These are phyloP conservation scores for Proliferodiscus dingleyae DNA, from an alignment of 2,329 filamentous ascomycete genomes.

Conservation along the genomic window DNA sequence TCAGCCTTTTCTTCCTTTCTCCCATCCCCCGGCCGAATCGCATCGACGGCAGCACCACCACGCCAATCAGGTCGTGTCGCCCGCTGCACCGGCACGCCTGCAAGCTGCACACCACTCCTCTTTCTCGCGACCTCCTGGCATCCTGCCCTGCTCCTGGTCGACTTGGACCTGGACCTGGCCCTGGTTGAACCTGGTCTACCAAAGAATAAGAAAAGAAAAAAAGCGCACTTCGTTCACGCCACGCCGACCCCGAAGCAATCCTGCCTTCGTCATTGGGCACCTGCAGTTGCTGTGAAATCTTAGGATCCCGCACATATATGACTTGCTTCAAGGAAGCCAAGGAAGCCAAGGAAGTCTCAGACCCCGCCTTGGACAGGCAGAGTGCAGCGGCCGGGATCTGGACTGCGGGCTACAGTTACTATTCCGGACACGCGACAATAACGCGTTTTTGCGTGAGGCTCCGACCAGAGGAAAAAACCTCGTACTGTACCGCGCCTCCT, in stretches of 20 bases:
- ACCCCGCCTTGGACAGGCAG: slow-evolving; percentile 6
- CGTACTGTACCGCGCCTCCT: not conserved
- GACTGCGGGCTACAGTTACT: not conserved
- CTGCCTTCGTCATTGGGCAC: slow-evolving; percentile 10
- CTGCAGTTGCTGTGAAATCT: slow-evolving; percentile 12
- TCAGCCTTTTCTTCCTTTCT: not conserved
- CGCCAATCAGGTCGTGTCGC: slow-evolving; percentile 12
- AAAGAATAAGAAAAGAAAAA: too few relatives aligned
- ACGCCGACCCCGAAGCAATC: not conserved
- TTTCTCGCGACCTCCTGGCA: slow-evolving; percentile 9
- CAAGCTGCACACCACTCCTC: too few relatives aligned
- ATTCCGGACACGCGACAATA: slow-evolving; percentile 13
- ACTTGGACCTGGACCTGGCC: too few relatives aligned
- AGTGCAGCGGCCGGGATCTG: too few relatives aligned
- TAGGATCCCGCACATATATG: slow-evolving; percentile 11
- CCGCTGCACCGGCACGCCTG: slow-evolving; percentile 14
- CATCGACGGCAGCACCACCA: slow-evolving; percentile 5
- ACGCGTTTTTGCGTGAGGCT: slow-evolving; percentile 5
- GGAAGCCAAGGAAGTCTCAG: slow-evolving; percentile 13
- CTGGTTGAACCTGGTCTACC: too few relatives aligned
- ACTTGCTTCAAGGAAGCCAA: too few relatives aligned
- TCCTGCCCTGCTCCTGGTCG: too few relatives aligned
- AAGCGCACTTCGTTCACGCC: slow-evolving; percentile 2
- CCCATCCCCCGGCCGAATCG: slow-evolving; percentile 1
- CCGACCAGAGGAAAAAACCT: slow-evolving; percentile 1